Evolutionary conservation across 352 stramenopile species (phyloP).

Genomic region (Pseudoperonospora humuli): DNA sequence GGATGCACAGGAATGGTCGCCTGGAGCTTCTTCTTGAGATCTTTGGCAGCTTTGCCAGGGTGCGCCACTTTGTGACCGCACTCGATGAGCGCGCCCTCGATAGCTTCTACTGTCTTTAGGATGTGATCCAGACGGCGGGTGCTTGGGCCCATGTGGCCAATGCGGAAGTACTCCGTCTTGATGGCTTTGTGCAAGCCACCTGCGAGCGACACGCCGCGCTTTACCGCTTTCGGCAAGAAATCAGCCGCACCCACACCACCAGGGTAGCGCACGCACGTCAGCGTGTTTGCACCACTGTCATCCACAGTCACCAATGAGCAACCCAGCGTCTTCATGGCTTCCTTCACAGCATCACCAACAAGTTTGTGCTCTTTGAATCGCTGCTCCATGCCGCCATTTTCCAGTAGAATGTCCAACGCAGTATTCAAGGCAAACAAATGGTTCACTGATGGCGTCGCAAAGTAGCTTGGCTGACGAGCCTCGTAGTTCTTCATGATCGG

Average conservation of each 20-base stretch:
- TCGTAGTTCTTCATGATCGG: constrained; percentile 84
- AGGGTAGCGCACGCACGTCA: constrained; percentile 73
- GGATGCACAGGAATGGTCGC: constrained; percentile 43
- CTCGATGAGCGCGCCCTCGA: constrained; percentile 62
- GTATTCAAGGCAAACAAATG: constrained; percentile 68
- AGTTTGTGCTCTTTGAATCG: constrained; percentile 63
- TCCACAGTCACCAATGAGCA: constrained; percentile 50
- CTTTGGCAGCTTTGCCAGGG: constrained; percentile 42
- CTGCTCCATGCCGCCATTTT: constrained; percentile 71
- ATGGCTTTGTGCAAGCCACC: constrained; percentile 72
- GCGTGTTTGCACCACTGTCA: constrained; percentile 48
- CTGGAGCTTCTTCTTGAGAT: constrained; percentile 52
- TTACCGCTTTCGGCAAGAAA: constrained; percentile 66
- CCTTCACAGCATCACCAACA: constrained; percentile 53
- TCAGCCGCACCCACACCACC: constrained; percentile 48
- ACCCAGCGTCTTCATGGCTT: constrained; percentile 53
- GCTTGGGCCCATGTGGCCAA: constrained; percentile 77
- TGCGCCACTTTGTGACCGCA: constrained; percentile 56
- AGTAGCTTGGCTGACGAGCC: constrained; percentile 64
- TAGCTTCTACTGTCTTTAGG: constrained; percentile 63
- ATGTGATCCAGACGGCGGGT: constrained; percentile 67
- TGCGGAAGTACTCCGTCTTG: constrained; percentile 82
- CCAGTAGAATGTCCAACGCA: constrained; percentile 56
- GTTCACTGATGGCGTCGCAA: constrained; percentile 72
- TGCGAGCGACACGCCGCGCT: constrained; percentile 63